Conservation (phyloP, 208 protist genomes). For the Acanthamoeba healyi region DNA sequence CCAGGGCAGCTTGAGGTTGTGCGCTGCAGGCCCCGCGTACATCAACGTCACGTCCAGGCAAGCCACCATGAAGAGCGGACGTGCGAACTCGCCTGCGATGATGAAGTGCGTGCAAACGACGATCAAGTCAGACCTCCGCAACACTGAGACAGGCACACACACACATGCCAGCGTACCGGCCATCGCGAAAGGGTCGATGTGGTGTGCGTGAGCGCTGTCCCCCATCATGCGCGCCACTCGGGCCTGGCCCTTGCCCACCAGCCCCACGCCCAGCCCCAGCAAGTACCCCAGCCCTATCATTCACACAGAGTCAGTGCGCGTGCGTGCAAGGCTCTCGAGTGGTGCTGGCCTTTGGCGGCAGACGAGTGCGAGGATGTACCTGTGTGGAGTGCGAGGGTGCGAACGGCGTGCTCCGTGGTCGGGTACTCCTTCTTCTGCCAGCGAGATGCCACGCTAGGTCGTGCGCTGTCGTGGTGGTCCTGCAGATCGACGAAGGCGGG, state of each 20-base stretch:
- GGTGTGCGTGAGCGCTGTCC: neutral
- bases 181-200: slow-evolving; percentile 31
- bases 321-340: too few species aligned
- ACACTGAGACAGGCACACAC: neutral
- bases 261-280: neutral
- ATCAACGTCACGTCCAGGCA: slow-evolving; percentile 30
- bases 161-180: neutral
- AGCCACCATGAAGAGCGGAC: slow-evolving; percentile 41
- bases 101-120: neutral
- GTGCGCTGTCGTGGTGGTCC: neutral
- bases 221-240: neutral
- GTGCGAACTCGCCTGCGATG: slow-evolving; percentile 10
- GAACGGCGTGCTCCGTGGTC: neutral
- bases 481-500: neutral
- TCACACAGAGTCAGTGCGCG: neutral
- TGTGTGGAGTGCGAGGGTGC: slow-evolving; percentile 45
- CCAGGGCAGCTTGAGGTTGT: slow-evolving; percentile 30
- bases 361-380: neutral
- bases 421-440: slow-evolving; percentile 1
- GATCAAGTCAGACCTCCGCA: too few species aligned
- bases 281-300: slow-evolving; percentile 6
- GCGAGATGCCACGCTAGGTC: neutral
- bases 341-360: neutral
- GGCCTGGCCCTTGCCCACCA: neutral
- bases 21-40: neutral